Evolutionary conservation across 1,284 basidiomycete genomes (phyloP).

Genomic region (Lentinula novae-zelandiae): DNA sequence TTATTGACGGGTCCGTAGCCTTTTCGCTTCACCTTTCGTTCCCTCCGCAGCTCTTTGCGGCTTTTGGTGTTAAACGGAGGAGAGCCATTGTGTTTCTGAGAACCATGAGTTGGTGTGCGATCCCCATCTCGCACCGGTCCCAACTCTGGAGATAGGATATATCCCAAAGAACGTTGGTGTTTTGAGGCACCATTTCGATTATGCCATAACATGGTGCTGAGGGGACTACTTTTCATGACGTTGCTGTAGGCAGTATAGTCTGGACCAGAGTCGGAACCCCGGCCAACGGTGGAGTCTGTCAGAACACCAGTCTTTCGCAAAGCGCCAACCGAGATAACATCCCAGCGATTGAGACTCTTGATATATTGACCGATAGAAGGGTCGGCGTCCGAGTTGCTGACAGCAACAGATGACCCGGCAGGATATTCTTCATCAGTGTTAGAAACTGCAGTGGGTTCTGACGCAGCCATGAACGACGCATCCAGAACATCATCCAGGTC

Average conservation of each 20-base stretch:
- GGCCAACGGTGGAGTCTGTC: constrained; percentile 32
- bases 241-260: constrained; percentile 36
- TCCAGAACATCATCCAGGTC: constrained; percentile 79
- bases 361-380: constrained; percentile 27
- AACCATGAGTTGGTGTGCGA: constrained; percentile 42
- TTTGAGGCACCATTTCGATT: constrained; percentile 28
- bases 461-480: constrained; percentile 58
- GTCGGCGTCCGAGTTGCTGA: constrained; percentile 17
- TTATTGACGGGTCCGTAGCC: constrained; percentile 35
- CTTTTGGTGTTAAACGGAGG: constrained; percentile 36
- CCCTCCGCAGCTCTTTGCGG: constrained; percentile 54
- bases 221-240: constrained; percentile 51
- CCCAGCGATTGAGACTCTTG: constrained; percentile 61
- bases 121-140: constrained; percentile 54
- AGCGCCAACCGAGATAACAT: constrained; percentile 67
- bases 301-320: constrained; percentile 54
- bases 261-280: constrained; percentile 32
- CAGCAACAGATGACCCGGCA: constrained; percentile 10
- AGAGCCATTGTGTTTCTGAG: constrained; percentile 11
- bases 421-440: constrained; percentile 16
- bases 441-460: constrained; percentile 17
- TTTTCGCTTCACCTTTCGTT: constrained; percentile 62
- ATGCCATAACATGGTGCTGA: constrained; percentile 56
- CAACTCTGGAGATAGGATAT: constrained; percentile 48
- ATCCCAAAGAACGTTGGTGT: constrained; percentile 29